These are phyloP conservation scores for Chimonanthus salicifolius DNA, from an alignment of 164 flowering plant species.

Conservation along the genomic window DNA sequence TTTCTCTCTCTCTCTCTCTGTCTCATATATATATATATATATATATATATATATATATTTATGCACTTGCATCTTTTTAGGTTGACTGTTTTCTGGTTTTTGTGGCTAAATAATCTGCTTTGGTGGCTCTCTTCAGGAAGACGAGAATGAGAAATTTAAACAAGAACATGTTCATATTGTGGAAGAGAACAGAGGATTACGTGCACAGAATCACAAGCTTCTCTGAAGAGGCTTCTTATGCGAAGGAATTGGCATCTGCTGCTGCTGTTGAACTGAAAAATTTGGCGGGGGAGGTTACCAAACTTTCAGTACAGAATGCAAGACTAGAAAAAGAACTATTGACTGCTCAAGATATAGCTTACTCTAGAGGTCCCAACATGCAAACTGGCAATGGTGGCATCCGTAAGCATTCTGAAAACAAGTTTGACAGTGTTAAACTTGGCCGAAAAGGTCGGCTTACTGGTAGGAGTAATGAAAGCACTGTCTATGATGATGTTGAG, in stretches of 20 bases:
- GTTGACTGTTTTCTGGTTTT: background rate
- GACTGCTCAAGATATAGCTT: conserved; percentile 56
- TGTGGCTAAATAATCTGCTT: background rate
- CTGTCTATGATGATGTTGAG: conserved; percentile 53
- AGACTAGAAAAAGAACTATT: conserved; percentile 73
- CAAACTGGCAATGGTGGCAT: conserved; percentile 46
- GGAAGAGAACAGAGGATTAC: conserved; percentile 84
- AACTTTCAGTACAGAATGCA: conserved; percentile 78
- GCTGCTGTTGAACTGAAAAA: conserved; percentile 98
- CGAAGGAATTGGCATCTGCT: conserved; percentile 98
- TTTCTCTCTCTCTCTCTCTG: too few species aligned
- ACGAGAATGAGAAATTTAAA: conserved; percentile 77
- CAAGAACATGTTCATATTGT: conserved; percentile 61
- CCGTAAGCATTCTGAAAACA: conserved; percentile 43
- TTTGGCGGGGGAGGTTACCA: conserved; percentile 89
- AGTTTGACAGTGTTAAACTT: conserved; percentile 38
- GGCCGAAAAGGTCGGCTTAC: conserved; percentile 57
- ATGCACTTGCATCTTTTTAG: background rate
- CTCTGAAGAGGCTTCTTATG: conserved; percentile 97
- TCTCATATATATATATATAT: too few species aligned
- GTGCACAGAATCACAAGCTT: conserved; percentile 84
- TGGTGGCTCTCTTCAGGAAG: conserved; percentile 43
- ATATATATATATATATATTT: background rate
- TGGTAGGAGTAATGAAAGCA: conserved; percentile 48
- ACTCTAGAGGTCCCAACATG: conserved; percentile 37